phyloP scores from a whole-genome alignment of 495 filamentous ascomycete genomes.

The Xylaria grammica region DNA sequence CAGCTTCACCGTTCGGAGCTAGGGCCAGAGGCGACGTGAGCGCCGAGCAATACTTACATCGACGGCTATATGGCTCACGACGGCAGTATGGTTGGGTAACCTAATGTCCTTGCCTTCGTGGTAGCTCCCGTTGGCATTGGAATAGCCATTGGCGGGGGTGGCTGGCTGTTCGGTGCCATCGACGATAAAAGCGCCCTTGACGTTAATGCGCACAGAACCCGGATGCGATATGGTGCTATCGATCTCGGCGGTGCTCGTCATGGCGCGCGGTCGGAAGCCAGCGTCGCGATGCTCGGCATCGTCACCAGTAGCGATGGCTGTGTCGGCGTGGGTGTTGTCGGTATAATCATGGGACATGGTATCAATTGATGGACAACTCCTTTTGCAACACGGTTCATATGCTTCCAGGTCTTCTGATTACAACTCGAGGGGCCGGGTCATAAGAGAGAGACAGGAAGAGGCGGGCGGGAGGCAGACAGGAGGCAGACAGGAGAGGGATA shows the following conservation, averaged over 20 bases:
- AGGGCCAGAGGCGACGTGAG: constrained; percentile 18
- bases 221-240: constrained; percentile 82
- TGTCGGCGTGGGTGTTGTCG: background rate
- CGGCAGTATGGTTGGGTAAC: constrained; percentile 89
- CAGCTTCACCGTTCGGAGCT: constrained; percentile 1
- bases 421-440: background rate
- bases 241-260: constrained; percentile 59
- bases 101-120: constrained; percentile 91
- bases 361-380: background rate
- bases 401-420: constrained; percentile 3
- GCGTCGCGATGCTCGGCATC: constrained; percentile 31
- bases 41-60: constrained; percentile 67
- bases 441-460: background rate
- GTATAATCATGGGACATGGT: constrained; percentile 8
- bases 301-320: constrained; percentile 19
- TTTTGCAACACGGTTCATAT: constrained; percentile 8
- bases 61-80: constrained; percentile 94
- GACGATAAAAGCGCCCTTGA: constrained; percentile 93
- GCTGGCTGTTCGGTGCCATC: constrained; percentile 65
- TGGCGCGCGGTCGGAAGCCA: constrained; percentile 35
- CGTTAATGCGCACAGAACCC: constrained; percentile 89
- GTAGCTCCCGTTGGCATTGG: constrained; percentile 59
- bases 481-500: background rate
- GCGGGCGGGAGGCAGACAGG: background rate
- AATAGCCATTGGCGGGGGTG: constrained; percentile 55